phyloP scores from a whole-genome alignment of 768 basidiomycete genomes.

The Serendipita sp. region DNA sequence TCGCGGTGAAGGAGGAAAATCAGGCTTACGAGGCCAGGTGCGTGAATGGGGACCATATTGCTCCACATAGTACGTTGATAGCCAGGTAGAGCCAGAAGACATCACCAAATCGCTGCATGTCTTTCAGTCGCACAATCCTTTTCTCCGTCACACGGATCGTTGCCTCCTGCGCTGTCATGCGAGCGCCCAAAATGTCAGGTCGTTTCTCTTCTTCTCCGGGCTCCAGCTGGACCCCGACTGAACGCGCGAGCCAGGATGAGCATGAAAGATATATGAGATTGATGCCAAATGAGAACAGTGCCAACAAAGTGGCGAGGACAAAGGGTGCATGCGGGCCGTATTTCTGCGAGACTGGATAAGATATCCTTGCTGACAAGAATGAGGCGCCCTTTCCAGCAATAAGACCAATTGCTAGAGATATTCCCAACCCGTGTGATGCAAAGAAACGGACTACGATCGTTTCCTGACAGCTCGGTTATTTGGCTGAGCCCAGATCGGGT shows the following conservation, averaged over 20 bases:
- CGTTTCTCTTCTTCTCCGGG: conserved; percentile 28
- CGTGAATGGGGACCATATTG: conserved; percentile 62
- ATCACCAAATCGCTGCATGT: conserved; percentile 53
- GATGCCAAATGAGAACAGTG: conserved; percentile 46
- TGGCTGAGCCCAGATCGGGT: neutral
- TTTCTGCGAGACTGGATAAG: conserved; percentile 53
- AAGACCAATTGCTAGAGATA: conserved; percentile 69
- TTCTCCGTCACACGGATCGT: conserved; percentile 51
- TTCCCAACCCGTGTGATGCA: conserved; percentile 53
- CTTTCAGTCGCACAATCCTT: conserved; percentile 38
- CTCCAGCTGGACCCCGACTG: conserved; percentile 45
- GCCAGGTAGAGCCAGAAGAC: conserved; percentile 67
- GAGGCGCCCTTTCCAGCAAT: conserved; percentile 65
- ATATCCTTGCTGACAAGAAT: conserved; percentile 57
- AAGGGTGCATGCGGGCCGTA: conserved; percentile 62
- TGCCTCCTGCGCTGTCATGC: conserved; percentile 40
- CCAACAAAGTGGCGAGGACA: conserved; percentile 45
- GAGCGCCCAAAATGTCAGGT: conserved; percentile 18
- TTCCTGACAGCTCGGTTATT: conserved; percentile 26
- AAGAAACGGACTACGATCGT: conserved; percentile 75
- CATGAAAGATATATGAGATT: conserved; percentile 50
- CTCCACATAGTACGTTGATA: conserved; percentile 58
- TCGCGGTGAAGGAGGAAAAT: neutral
- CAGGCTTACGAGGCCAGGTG: conserved; percentile 54
- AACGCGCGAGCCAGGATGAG: conserved; percentile 47